phyloP scores from a whole-genome alignment of 2,329 filamentous ascomycete genomes.

The Scopulariopsis brevicaulis region DNA sequence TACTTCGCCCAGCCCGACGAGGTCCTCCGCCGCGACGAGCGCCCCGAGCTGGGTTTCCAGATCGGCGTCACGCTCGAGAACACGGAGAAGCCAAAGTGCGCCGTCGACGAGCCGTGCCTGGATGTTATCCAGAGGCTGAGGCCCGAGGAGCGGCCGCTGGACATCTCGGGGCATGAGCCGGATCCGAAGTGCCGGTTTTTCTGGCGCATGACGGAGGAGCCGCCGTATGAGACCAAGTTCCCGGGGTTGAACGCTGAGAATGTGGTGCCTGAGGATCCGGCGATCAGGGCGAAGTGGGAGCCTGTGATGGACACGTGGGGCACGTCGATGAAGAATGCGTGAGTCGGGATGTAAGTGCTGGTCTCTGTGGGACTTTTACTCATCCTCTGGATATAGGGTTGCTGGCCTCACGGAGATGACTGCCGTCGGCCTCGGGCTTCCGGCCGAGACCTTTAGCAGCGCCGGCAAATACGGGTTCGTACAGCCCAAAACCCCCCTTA shows the following conservation, averaged over 20 bases:
- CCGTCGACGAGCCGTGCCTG: constrained; percentile 49
- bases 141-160: constrained; percentile 43
- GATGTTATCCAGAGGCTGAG: constrained; percentile 42
- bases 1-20: constrained; percentile 47
- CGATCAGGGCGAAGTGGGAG: constrained; percentile 38
- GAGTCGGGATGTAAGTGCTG: constrained; percentile 14
- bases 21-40: constrained; percentile 36
- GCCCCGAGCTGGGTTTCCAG: constrained; percentile 47
- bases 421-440: constrained; percentile 42
- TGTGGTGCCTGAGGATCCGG: constrained; percentile 35
- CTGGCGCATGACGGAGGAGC: constrained; percentile 44
- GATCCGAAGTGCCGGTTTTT: constrained; percentile 55
- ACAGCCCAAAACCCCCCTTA: background rate
- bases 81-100: constrained; percentile 53
- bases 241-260: constrained; percentile 44
- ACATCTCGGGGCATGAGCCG: constrained; percentile 42
- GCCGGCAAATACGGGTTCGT: constrained; percentile 42
- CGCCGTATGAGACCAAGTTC: constrained; percentile 43
- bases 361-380: background rate
- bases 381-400: constrained; percentile 18
- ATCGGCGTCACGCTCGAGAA: constrained; percentile 51
- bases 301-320: constrained; percentile 47
- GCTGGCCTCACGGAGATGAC: constrained; percentile 47
- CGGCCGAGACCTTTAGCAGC: constrained; percentile 38
- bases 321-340: constrained; percentile 48